These are phyloP conservation scores for Neurospora sp. DNA, from an alignment of 495 filamentous ascomycete species.

Conservation along the genomic window DNA sequence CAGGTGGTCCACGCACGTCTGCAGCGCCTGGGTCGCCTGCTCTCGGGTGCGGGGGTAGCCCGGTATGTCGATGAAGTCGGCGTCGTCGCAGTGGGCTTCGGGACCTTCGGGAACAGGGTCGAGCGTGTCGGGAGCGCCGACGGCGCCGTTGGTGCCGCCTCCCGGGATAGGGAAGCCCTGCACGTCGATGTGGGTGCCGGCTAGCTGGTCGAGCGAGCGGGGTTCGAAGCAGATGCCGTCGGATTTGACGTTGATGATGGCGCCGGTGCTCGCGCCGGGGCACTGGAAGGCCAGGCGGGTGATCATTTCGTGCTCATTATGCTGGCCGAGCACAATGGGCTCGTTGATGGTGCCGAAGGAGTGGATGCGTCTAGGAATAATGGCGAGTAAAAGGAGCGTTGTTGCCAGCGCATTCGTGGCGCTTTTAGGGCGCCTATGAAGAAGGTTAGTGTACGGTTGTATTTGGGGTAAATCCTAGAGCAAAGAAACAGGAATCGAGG, in stretches of 20 bases:
- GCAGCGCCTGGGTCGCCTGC: conserved; percentile 13
- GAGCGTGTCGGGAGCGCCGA: conserved; percentile 18
- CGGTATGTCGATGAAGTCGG: conserved; percentile 19
- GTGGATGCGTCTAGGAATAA: background rate
- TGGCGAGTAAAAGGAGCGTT: background rate
- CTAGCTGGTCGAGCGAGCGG: conserved; percentile 19
- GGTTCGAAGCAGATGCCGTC: conserved; percentile 21
- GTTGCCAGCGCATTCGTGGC: background rate
- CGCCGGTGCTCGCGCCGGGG: conserved; percentile 1
- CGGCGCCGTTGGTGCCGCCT: conserved; percentile 19
- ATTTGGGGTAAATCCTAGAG: background rate
- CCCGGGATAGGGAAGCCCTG: conserved; percentile 13
- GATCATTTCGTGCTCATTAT: conserved; percentile 24
- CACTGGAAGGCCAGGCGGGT: conserved; percentile 22
- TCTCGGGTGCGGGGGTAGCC: conserved; percentile 15
- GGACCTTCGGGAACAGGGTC: conserved; percentile 20
- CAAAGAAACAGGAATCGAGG: background rate
- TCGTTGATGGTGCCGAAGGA: conserved; percentile 21
- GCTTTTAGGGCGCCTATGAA: background rate
- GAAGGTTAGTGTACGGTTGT: background rate
- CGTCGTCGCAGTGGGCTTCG: conserved; percentile 21
- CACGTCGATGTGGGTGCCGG: conserved; percentile 15
- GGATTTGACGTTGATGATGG: conserved; percentile 4
- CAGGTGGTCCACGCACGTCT: conserved; percentile 17
- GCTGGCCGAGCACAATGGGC: conserved; percentile 13